Conservation (phyloP, 2,329 filamentous ascomycete species). For the Lecanicillium sp. region DNA sequence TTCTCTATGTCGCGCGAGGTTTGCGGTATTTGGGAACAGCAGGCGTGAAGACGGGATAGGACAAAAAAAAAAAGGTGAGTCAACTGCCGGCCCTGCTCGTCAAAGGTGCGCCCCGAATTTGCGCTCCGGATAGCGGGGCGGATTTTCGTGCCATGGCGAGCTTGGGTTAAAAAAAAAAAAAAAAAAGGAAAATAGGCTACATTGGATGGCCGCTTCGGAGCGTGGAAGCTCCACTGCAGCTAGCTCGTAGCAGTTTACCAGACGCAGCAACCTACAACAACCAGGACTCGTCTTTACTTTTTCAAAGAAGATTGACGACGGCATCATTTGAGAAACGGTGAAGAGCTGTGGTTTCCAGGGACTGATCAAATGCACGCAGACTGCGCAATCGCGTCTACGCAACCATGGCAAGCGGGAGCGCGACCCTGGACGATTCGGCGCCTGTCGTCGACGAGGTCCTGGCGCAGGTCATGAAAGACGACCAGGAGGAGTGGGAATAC, state of each 20-base stretch:
- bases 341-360: no score
- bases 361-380: no score
- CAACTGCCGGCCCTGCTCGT: background rate
- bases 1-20: no score
- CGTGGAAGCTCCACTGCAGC: conserved; percentile 1
- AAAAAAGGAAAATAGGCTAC: conserved; percentile 7
- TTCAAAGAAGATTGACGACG: no score
- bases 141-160: no score
- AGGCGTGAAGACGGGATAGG: no score
- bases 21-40: no score
- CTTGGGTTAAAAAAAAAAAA: background rate
- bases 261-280: no score
- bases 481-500: conserved; percentile 60
- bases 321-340: no score
- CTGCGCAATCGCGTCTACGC: background rate
- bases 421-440: background rate
- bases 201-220: conserved; percentile 2
- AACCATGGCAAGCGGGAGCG: conserved; percentile 1
- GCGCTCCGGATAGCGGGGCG: conserved; percentile 22
- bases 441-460: conserved; percentile 22
- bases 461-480: conserved; percentile 27
- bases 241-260: background rate
- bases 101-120: conserved; percentile 14
- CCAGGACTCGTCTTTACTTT: no score
- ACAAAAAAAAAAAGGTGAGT: conserved; percentile 2